Evolutionary conservation across 768 basidiomycete species (phyloP).

Genomic region (Symmetrospora coprosmae): DNA sequence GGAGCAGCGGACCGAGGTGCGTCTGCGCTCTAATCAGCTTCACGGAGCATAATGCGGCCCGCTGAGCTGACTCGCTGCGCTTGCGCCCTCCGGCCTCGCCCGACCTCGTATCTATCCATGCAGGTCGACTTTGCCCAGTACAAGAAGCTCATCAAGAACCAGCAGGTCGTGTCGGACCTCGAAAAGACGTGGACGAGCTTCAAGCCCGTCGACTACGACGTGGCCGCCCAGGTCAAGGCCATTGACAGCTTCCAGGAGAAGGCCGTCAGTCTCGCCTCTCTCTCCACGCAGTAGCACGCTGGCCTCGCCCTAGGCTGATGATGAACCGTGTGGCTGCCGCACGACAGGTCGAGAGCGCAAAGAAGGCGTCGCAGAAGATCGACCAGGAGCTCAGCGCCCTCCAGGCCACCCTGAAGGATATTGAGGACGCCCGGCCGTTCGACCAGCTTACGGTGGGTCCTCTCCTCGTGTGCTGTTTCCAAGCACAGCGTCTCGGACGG

Average conservation of each 20-base stretch:
- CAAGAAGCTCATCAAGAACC: conserved; percentile 80
- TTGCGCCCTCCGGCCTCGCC: not conserved
- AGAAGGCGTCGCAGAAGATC: conserved; percentile 78
- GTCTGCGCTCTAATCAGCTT: not conserved
- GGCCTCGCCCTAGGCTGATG: not conserved
- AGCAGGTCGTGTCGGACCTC: conserved; percentile 75
- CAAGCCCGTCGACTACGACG: conserved; percentile 91
- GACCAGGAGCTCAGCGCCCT: conserved; percentile 80
- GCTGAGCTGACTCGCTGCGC: not conserved
- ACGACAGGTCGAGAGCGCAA: conserved; percentile 69
- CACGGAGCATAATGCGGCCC: not conserved
- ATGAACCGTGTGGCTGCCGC: not conserved
- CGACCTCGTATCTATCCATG: conserved; percentile 42
- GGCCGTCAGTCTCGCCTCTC: conserved; percentile 52
- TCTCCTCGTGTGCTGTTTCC: not conserved
- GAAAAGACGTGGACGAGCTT: conserved; percentile 77
- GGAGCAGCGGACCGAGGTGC: conserved; percentile 40
- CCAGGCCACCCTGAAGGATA: conserved; percentile 85
- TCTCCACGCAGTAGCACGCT: conserved; percentile 8
- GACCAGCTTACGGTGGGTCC: conserved; percentile 74
- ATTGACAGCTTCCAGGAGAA: conserved; percentile 94
- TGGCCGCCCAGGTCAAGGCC: conserved; percentile 71
- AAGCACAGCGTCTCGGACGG: no score
- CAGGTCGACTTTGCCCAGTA: conserved; percentile 84
- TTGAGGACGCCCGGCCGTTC: conserved; percentile 91